Evolutionary conservation across 1,139 yeast genomes (phyloP), one percentile per base, ranked within the genome.

Genomic region (Hanseniaspora gamundiae): DNA sequence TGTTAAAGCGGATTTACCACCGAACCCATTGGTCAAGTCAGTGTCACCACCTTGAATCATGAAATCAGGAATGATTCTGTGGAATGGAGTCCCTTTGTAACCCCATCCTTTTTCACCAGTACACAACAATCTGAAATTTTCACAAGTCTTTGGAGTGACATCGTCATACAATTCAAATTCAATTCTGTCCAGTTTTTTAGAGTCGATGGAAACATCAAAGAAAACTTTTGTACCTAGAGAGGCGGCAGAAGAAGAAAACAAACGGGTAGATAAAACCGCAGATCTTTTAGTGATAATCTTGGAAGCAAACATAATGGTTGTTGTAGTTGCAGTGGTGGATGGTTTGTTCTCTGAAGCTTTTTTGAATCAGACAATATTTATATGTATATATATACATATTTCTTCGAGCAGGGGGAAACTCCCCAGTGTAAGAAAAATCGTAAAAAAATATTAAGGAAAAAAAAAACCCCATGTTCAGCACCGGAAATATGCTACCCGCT

Each of bases 41-140:
- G 87, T 86, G 68, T 87, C 96, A 71, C 96, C 96, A 67, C 96
- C 96, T 71, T 87, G 96, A 65, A 87, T 75, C 96, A 87, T 87
- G 70, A 87, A 87, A 59, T 81, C 75, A 59, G 93, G 91, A 60
- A 87, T 87, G 53, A 87, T 88, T 69, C 96, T 80, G 78, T 87
- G 96, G 87, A 87, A 87, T 52, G 77, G 70, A 28, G 94, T 83
- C 55, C 75, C 76, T 62, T 82, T 80, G 76, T 82, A 85, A 53
- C 94, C 94, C 51, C 73, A 70, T 33, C 67, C 63, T 41, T 81
- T 77, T 53, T 79, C 85, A 14, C 73, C 71, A 46, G 74, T 66
- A 33, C 84, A 72, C 62, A 79, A 71, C 48, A 63, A 66, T 49
- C 64, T 60, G 76, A 81, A 81, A 68, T 88, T 88, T 68, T 84